These are phyloP conservation scores for Ogataea allantospora DNA, from an alignment of 805 yeast species.

Conservation along the genomic window DNA sequence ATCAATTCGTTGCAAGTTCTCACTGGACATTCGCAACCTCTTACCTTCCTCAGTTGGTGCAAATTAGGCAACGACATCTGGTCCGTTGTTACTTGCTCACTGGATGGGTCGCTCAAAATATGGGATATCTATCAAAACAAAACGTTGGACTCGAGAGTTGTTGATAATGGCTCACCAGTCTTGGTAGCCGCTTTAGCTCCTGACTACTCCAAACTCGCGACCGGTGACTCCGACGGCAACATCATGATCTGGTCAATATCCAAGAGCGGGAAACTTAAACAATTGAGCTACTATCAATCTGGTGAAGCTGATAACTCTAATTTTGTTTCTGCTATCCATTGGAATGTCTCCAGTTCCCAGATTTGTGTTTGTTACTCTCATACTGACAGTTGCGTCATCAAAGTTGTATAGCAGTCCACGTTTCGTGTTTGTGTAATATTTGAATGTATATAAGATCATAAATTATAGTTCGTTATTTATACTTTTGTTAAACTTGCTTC, in stretches of 20 bases:
- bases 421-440: slow-evolving; percentile 7
- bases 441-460: slow-evolving; percentile 11
- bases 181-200: slow-evolving; percentile 54
- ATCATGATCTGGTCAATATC: slow-evolving; percentile 51
- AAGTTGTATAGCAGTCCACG: slow-evolving; percentile 11
- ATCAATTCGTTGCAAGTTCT: slow-evolving; percentile 49
- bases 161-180: slow-evolving; percentile 52
- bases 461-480: slow-evolving; percentile 5
- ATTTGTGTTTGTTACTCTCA: slow-evolving; percentile 29
- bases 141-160: slow-evolving; percentile 35
- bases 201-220: slow-evolving; percentile 46
- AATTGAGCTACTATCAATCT: slow-evolving; percentile 28
- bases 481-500: slow-evolving; percentile 33
- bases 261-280: slow-evolving; percentile 10
- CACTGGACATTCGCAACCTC: slow-evolving; percentile 56
- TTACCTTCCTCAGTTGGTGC: slow-evolving; percentile 58
- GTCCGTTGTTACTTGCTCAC: slow-evolving; percentile 51
- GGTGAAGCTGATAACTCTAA: slow-evolving; percentile 13
- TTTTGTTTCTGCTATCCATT: slow-evolving; percentile 24
- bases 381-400: slow-evolving; percentile 28
- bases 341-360: slow-evolving; percentile 26
- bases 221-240: slow-evolving; percentile 66
- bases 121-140: slow-evolving; percentile 60
- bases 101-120: slow-evolving; percentile 67
- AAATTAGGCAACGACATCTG: slow-evolving; percentile 25